Evolutionary conservation across 768 basidiomycete genomes (phyloP).

Genomic region (Leucocoprinus birnbaumii): DNA sequence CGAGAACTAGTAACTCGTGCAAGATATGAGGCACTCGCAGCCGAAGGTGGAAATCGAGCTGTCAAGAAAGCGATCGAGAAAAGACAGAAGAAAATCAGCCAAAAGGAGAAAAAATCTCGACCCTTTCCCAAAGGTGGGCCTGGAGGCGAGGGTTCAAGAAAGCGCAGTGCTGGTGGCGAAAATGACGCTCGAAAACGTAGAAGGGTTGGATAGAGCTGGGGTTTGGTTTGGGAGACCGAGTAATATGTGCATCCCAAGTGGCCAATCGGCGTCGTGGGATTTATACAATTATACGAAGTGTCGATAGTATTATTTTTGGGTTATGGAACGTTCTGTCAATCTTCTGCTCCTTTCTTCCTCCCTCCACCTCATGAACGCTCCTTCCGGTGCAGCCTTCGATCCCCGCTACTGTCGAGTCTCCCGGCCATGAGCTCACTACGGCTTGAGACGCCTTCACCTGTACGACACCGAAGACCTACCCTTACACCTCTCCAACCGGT

Average conservation of each 20-base stretch:
- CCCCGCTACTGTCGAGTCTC: neutral
- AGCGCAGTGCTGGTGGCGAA: constrained; percentile 9
- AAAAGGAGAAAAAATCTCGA: constrained; percentile 86
- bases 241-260: neutral
- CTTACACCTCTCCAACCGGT: constrained; percentile 13
- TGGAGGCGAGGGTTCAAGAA: constrained; percentile 11
- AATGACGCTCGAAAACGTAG: constrained; percentile 15
- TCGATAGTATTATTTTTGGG: constrained; percentile 8
- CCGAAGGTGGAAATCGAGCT: constrained; percentile 72
- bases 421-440: constrained; percentile 8
- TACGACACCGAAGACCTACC: neutral
- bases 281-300: neutral
- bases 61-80: constrained; percentile 89
- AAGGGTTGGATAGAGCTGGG: constrained; percentile 3
- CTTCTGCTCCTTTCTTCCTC: neutral
- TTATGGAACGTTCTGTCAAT: neutral
- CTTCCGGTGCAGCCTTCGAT: constrained; percentile 1
- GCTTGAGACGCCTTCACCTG: neutral
- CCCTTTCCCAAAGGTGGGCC: constrained; percentile 47
- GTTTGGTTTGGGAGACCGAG: too few species aligned
- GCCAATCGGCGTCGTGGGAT: neutral
- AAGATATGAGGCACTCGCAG: constrained; percentile 75
- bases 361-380: constrained; percentile 9
- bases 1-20: constrained; percentile 71
- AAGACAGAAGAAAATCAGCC: constrained; percentile 81